phyloP scores from a whole-genome alignment of 2,329 filamentous ascomycete genomes.

The Phialophora macrospora region DNA sequence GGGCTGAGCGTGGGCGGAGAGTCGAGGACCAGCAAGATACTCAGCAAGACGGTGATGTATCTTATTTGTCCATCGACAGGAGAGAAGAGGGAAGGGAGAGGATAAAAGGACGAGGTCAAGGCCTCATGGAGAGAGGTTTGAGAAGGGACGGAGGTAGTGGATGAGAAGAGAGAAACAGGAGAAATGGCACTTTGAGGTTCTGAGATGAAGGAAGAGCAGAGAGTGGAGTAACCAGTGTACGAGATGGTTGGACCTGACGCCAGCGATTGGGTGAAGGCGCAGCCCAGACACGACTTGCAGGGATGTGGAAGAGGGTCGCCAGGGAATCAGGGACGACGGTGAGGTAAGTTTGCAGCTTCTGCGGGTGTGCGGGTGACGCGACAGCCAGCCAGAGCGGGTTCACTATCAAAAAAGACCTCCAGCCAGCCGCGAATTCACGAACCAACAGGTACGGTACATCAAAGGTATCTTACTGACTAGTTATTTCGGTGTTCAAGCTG shows the following conservation, averaged over 20 bases:
- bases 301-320: constrained; percentile 23
- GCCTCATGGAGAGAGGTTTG: constrained; percentile 28
- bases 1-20: constrained; percentile 28
- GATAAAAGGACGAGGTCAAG: constrained; percentile 35
- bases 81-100: constrained; percentile 29
- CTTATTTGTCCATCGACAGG: constrained; percentile 35
- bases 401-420: constrained; percentile 7
- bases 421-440: constrained; percentile 16
- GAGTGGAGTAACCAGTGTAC: constrained; percentile 33
- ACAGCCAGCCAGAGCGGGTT: constrained; percentile 22
- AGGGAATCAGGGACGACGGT: constrained; percentile 30
- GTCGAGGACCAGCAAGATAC: constrained; percentile 39
- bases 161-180: constrained; percentile 32
- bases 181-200: constrained; percentile 19
- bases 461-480: constrained; percentile 2
- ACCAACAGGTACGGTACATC: constrained; percentile 8
- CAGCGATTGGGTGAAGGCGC: constrained; percentile 30
- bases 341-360: constrained; percentile 23
- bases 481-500: constrained; percentile 14
- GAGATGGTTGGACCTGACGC: constrained; percentile 32
- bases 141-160: constrained; percentile 23
- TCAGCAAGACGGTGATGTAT: constrained; percentile 35
- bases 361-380: constrained; percentile 29
- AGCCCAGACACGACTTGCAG: constrained; percentile 35
- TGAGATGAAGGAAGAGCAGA: constrained; percentile 31